Base-by-base conservation (phyloP, 139 green algal species). In the Tetraselmis chui region DNA sequence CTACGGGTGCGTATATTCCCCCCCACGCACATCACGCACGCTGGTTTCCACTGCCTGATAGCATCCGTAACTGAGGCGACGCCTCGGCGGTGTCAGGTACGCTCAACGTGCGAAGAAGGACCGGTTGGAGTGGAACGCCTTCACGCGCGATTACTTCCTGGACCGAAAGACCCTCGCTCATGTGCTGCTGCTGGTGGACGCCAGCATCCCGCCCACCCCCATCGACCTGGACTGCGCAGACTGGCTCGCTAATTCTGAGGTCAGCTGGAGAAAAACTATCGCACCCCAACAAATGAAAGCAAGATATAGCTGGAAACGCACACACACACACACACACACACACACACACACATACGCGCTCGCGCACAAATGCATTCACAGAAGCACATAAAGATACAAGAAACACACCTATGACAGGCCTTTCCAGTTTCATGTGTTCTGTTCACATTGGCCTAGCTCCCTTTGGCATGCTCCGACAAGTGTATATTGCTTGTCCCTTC, bases 161-260 rank as follows among this genome's bases (percentile, higher is more conserved):
- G 77, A 92, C n/a, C 87, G 96, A 32, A 79, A 86, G 25, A 97
- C 87, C 23, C 90, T 99, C 28, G 91, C 90, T 1, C 91, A 93
- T 83, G 96, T 98, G n/a, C 83, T 99, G 58, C 88, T 98, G 81
- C 91, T 99, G 59, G 87, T 99, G 28, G 96, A 99, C 82, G 87
- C 87, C 11, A 93, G 81, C 84, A 95, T 99, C 76, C 90, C 93
- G 1, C 93, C 94, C 0, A 93, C 95, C 79, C 25, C 78, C 0
- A 81, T 94, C 0, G 95, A 98, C 84, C 30, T 98, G 28, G 87
- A 95, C 31, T 96, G 93, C 76, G 91, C 90, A 0, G 79, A 82
- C 23, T 98, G 95, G 95, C 89, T 98, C 1, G 89, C 79, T 0
- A 78, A 89, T 1, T 84, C 89, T 30, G 79, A 89, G 81, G 86